Conservation (phyloP, 331 rosid genomes). For the Quercus phellos region DNA sequence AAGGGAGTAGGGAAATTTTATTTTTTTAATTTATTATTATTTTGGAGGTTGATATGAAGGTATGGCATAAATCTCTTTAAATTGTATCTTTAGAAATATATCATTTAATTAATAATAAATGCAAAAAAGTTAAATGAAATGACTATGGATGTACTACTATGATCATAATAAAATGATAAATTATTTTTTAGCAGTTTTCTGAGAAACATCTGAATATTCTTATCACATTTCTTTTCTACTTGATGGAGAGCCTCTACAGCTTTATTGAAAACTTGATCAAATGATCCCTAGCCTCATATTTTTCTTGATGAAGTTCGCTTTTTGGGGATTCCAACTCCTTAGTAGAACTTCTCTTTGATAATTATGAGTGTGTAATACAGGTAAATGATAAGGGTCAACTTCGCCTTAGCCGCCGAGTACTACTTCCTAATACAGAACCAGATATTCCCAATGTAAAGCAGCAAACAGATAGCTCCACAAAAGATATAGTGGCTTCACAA, state of each 20-base stretch:
- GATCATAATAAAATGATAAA: not conserved
- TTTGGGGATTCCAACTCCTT: not conserved
- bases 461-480: constrained; percentile 32
- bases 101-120: not conserved
- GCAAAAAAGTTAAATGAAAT: not conserved
- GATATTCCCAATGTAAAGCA: constrained; percentile 39
- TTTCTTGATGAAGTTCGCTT: constrained; percentile 6
- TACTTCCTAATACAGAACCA: constrained; percentile 63
- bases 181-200: not conserved
- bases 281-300: constrained; percentile 6
- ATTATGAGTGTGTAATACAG: constrained; percentile 38
- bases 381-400: constrained; percentile 88
- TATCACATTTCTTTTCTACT: not conserved
- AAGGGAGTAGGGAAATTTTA: too few relatives aligned
- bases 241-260: not conserved
- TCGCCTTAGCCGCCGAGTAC: constrained; percentile 81
- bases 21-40: too few relatives aligned
- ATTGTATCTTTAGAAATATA: not conserved
- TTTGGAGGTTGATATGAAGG: not conserved
- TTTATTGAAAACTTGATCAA: not conserved
- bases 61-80: not conserved
- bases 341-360: constrained; percentile 12
- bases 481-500: constrained; percentile 21
- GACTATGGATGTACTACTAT: not conserved
- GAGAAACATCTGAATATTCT: not conserved